These are phyloP conservation scores for Candida succiphila DNA, from an alignment of 805 yeast species.

Conservation along the genomic window DNA sequence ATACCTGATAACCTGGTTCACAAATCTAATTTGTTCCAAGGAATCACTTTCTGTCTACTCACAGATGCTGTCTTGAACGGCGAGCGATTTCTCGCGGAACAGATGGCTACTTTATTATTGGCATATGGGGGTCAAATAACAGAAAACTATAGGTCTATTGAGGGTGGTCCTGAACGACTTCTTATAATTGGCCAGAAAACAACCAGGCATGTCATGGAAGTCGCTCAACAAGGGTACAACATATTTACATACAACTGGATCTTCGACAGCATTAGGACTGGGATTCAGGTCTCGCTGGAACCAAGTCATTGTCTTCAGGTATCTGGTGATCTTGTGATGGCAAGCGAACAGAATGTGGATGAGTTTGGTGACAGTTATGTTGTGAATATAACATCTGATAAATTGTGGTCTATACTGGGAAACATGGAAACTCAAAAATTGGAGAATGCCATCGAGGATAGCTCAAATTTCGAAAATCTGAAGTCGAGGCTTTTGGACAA, in stretches of 20 bases:
- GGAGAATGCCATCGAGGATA: not conserved
- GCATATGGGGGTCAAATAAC: conserved; percentile 41
- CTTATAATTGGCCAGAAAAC: conserved; percentile 27
- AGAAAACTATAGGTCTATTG: conserved; percentile 21
- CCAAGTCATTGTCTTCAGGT: conserved; percentile 45
- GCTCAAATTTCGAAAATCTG: not conserved
- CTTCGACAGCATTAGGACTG: conserved; percentile 45
- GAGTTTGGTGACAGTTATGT: conserved; percentile 52
- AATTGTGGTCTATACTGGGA: conserved; percentile 12
- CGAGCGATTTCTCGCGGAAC: conserved; percentile 20
- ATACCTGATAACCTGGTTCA: not conserved
- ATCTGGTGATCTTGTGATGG: conserved; percentile 17
- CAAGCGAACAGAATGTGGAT: conserved; percentile 35
- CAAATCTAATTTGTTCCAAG: conserved; percentile 27
- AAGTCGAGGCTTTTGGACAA: conserved; percentile 20
- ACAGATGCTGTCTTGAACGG: conserved; percentile 31
- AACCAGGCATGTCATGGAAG: conserved; percentile 27
- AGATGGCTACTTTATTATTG: conserved; percentile 28
- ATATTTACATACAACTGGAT: conserved; percentile 66
- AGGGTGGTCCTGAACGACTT: conserved; percentile 7
- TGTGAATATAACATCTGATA: conserved; percentile 17
- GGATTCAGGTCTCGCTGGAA: conserved; percentile 41
- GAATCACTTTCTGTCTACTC: conserved; percentile 38
- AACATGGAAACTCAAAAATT: conserved; percentile 1
- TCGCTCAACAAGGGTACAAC: conserved; percentile 43